Base-by-base conservation (phyloP, 768 basidiomycete genomes). In the Macrolepiota dolichaula region DNA sequence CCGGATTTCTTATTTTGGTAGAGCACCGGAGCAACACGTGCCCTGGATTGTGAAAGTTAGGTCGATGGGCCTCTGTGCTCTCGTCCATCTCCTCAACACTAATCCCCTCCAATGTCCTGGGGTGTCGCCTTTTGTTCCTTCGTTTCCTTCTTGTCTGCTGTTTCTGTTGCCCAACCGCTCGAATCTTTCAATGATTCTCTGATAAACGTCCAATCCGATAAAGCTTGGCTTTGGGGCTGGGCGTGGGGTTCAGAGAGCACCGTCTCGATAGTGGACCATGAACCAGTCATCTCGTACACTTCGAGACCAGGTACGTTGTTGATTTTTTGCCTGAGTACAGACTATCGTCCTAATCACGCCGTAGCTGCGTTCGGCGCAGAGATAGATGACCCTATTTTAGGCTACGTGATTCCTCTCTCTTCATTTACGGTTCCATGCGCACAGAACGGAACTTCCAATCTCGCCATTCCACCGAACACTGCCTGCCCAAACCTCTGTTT, bases 221-320 rank as follows among this genome's bases (percentile, higher is more conserved):
- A 76, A 24, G 77, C 75, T 46, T 85, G 85, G 75, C 64, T 80
- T 36, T 85, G 83, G 84, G 80, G 79, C 5, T 88, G 86, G 86
- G 82, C 85, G 0, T 87, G 85, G 85, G 86, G 86, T 9, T 80
- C 83, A 0, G 86, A 87, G 65, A 85, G 85, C 63, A 80, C 85
- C 27, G 89, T 92, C 61, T 87, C 90, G 25, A 78, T 93, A 62
- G 86, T 93, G 38, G 91, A 93, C 74, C 84, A 85, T 61, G 79
- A 83, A 4, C 91, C 91, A 0, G 77, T 85, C 0, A 76, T 93
- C 60, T 83, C 83, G 2, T 94, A 90, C 69, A 77, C 79, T 51
- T 89, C 92, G 5, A 80, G 91, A 52, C 83, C 83, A 72, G 82
- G 82, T 82, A 63, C 36, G 65, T 67, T 0, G 50, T 24, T 22